A percentile compares a stretch with the other conserved stretches of the same genome.
phyloP scores from a whole-genome alignment of 495 filamentous ascomycete species.

The Poronia punctata region DNA sequence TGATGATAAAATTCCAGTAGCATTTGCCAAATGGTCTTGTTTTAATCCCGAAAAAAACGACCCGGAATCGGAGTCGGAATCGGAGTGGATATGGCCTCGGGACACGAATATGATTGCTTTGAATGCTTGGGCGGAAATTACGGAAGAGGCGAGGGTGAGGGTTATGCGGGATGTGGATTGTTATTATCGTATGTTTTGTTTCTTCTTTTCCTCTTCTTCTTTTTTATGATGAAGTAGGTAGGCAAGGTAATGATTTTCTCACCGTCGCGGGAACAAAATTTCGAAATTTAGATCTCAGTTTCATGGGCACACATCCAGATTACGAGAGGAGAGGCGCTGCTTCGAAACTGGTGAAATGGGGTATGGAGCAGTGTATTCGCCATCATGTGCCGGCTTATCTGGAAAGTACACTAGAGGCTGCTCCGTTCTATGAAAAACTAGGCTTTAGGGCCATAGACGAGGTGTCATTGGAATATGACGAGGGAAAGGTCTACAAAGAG shows the following conservation, averaged over 20 bases:
- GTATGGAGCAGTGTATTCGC: conserved; percentile 14
- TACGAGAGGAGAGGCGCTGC: conserved; percentile 24
- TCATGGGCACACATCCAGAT: conserved; percentile 26
- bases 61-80: conserved; percentile 11
- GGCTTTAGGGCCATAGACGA: conserved; percentile 17
- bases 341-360: conserved; percentile 26
- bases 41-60: conserved; percentile 18
- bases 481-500: too few species aligned
- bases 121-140: conserved; percentile 19
- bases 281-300: conserved; percentile 23
- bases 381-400: conserved; percentile 22
- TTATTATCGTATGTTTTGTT: conserved; percentile 11
- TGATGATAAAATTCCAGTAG: background rate
- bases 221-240: too few species aligned
- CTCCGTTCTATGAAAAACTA: conserved; percentile 22
- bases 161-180: conserved; percentile 20
- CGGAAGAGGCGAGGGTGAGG: conserved; percentile 19
- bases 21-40: conserved; percentile 35
- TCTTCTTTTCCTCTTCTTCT: too few species aligned
- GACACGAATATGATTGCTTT: conserved; percentile 22
- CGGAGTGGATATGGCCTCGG: conserved; percentile 26
- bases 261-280: too few species aligned
- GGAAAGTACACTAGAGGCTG: conserved; percentile 29
- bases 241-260: too few species aligned
- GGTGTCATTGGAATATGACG: conserved; percentile 8